A percentile compares a stretch with the other conserved stretches of the same genome.
phyloP scores from a whole-genome alignment of 305 asterid species.

The Lippia alba region DNA sequence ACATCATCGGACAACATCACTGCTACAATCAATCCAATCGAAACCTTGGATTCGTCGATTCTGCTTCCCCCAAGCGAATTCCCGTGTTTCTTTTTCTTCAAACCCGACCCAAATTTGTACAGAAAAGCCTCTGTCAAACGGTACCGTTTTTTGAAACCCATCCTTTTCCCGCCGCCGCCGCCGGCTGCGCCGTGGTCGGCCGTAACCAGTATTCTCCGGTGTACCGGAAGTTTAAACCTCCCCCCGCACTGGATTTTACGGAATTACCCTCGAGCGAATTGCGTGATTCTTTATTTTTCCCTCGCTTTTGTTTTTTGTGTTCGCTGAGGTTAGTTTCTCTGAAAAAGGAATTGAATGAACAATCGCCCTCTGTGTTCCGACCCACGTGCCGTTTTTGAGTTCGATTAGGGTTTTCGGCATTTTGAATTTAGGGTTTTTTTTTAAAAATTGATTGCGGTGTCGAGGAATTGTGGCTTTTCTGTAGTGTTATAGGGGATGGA shows the following conservation, averaged over 20 bases:
- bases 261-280: conserved; percentile 51
- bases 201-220: conserved; percentile 39
- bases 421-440: conserved; percentile 53
- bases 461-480: conserved; percentile 28
- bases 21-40: conserved; percentile 48
- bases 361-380: conserved; percentile 27
- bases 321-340: conserved; percentile 53
- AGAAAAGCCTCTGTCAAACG: conserved; percentile 39
- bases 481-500: conserved; percentile 14
- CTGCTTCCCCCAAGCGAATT: conserved; percentile 31
- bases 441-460: not conserved
- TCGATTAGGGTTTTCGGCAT: conserved; percentile 51
- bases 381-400: conserved; percentile 25
- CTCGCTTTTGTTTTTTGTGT: conserved; percentile 37
- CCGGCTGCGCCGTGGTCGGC: conserved; percentile 47
- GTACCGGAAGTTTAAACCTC: conserved; percentile 43
- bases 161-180: conserved; percentile 78
- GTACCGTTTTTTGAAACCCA: conserved; percentile 56
- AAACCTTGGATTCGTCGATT: conserved; percentile 50
- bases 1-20: conserved; percentile 57
- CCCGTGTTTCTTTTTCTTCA: conserved; percentile 4
- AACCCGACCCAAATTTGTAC: conserved; percentile 25
- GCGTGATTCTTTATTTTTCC: conserved; percentile 33
- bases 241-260: conserved; percentile 43
- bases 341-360: conserved; percentile 34